Evolutionary conservation across 768 basidiomycete genomes (phyloP), one percentile per base, ranked within the genome.

Genomic region (Pleurotus eryngii): DNA sequence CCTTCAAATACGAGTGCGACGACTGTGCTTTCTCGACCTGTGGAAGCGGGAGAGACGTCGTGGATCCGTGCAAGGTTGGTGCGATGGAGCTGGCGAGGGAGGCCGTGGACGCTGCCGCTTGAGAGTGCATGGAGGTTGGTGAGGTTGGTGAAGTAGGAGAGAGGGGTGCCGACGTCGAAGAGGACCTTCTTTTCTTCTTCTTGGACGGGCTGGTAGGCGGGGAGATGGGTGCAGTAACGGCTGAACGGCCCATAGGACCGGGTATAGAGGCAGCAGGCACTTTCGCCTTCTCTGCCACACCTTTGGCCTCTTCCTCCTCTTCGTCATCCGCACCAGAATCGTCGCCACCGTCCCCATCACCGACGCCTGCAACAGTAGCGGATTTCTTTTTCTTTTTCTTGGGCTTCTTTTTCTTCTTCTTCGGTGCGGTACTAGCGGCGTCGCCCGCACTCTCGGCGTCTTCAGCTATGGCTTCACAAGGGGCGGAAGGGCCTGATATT

Each of bases 391-490:
- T 84, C 70, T 86, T 89, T 68, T 89, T 91, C 75, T 87, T 90
- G 18, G 80, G 72, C 63, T 88, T 89, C 71, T 87, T 87, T 68
- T 86, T 86, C 70, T 90, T 88, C 68, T 88, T 90, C 75, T 76
- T 70, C 1, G 69, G 48, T 1, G 73, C 63, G 69, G 48, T 2
- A 73, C 63, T 0, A 67, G 47, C 26, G 64, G 55, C 71, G 3
- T 78, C 80, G 35, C 83, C 86, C 65, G 87, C 88, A 49, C 90
- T 90, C 49, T 88, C 86, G 0, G 82, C 85, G 42, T 92, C 88
- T 63, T 90, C 89, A 7, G 87, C 77, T 0, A 86, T 87, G 12
- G 80, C 75, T 64, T 74, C 77, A 49, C 71, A 72, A 59, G 70
- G 75, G 5, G 51, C 17, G 6, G n/a, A 26, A 30, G n/a, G 18